Percentiles rank a stretch among this genome's conserved stretches.
These are phyloP conservation scores for Zostera marina DNA, from an alignment of 116 monocot species.

Conservation along the genomic window DNA sequence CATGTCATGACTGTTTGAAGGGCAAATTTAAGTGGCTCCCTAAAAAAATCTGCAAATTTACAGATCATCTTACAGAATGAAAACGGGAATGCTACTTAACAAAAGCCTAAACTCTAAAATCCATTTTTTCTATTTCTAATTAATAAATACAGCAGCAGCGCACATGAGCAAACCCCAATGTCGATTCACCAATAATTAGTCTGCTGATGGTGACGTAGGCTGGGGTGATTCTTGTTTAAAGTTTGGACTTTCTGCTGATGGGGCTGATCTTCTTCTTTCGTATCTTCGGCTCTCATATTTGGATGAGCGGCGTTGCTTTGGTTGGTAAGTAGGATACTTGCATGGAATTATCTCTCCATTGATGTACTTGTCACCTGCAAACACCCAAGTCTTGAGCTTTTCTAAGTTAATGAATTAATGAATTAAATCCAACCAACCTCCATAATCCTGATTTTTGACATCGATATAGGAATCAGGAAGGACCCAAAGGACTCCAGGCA, in stretches of 20 bases:
- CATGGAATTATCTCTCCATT: constrained; percentile 98
- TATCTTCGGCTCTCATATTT: constrained; percentile 89
- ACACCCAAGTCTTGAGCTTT: background rate
- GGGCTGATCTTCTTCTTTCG: constrained; percentile 59
- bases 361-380: constrained; percentile 89
- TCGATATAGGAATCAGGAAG: constrained; percentile 98
- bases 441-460: constrained; percentile 95
- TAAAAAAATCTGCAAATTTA: no score
- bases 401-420: background rate
- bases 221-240: constrained; percentile 24
- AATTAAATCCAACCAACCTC: constrained; percentile 33
- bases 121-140: no score
- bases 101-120: no score
- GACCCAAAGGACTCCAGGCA: constrained; percentile 97
- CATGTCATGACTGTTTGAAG: no score
- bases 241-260: constrained; percentile 32
- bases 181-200: no score
- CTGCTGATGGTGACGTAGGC: constrained; percentile 5
- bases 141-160: no score
- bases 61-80: no score
- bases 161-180: no score
- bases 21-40: no score
- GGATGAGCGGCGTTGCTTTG: constrained; percentile 55
- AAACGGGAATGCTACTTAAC: no score
- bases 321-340: constrained; percentile 82